Evolutionary conservation across 768 basidiomycete species (phyloP).

Genomic region (Suillus cothurnatus): DNA sequence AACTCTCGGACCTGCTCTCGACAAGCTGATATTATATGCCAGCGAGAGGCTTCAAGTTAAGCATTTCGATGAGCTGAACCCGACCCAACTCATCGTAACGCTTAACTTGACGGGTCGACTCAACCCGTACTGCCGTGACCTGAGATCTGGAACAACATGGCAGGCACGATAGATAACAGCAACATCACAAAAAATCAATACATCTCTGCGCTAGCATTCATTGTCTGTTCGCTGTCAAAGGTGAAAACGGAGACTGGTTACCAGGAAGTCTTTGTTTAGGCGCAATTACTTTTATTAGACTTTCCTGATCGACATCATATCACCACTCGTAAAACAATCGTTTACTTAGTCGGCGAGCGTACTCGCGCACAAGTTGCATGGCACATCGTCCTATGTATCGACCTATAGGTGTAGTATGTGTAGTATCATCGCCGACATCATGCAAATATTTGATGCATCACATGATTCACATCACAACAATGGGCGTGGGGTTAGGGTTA

Average conservation of each 20-base stretch:
- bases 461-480: not conserved
- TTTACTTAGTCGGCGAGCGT: not conserved
- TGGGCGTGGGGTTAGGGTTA: slow-evolving; percentile 4
- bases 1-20: not conserved
- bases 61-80: too few species aligned
- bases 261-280: not conserved
- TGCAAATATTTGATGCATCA: too few species aligned
- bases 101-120: not conserved
- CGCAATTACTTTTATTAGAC: not conserved
- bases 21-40: not conserved
- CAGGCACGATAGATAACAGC: not conserved
- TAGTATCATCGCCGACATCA: too few species aligned
- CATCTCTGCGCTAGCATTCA: too few species aligned
- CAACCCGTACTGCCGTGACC: too few species aligned
- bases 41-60: too few species aligned
- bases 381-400: not conserved
- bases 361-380: not conserved
- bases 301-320: not conserved
- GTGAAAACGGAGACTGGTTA: not conserved
- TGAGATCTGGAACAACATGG: not conserved
- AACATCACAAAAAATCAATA: too few species aligned
- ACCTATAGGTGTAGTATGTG: too few species aligned
- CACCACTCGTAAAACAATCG: not conserved
- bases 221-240: too few species aligned
- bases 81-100: too few species aligned